Base-by-base conservation (phyloP, 257 asterid species). In the Solanum appendiculatum region DNA sequence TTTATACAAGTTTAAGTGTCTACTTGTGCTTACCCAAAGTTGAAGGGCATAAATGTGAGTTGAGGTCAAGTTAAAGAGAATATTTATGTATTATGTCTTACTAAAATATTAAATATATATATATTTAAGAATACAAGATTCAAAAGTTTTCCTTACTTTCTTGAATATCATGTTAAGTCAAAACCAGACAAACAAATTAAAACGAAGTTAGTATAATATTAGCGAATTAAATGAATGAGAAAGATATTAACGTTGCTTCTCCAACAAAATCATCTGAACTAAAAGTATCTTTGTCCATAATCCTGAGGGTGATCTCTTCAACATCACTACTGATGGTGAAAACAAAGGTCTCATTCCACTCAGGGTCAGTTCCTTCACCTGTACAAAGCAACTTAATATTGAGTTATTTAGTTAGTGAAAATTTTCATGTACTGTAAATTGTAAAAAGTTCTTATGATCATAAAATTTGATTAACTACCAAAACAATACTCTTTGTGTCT, bases 281-380 rank as follows among this genome's bases (percentile, higher is more conserved):
- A n/a, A 93, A 60, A 25, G 85, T 87, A 68, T 96, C 98, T 27
- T 90, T 94, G 89, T 96, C 99, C 95, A 93, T 89, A 51, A 96
- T 44, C 86, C 88, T 96, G 91, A 96, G 89, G 86, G 86, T 91
- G 82, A 96, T 85, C 82, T 94, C 94, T 14, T 91, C 77, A 42
- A 87, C 91, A 84, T 92, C 95, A 3, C 73, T 70, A 5, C 96
- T 87, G 84, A 96, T 81, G 20, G 91, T 87, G 90, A 96, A 96
- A 37, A 95, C 77, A 90, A 96, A 96, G 10, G 95, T 95, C 90
- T 96, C 98, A 6, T 96, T 95, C 99, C 99, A 96, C 86, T 95
- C 96, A 7, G 96, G 95, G 39, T 85, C 75, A 1, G 95, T 84
- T 48, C 97, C 98, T 51, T 87, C 86, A 56, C 95, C 98, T 94